Conservation (phyloP, 1,284 basidiomycete species). For the Rhodofomes roseus region DNA sequence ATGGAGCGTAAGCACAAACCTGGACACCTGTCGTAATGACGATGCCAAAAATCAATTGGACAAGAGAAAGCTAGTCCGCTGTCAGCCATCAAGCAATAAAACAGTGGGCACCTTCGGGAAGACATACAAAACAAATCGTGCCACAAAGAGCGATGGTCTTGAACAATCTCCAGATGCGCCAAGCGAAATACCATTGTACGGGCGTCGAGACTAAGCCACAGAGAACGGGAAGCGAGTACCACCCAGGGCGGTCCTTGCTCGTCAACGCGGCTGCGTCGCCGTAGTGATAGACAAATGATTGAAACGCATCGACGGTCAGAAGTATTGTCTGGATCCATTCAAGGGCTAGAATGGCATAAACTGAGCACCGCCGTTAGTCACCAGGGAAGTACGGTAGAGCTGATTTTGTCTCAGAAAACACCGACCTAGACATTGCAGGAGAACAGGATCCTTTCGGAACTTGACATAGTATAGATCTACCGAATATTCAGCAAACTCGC, state of each 20-base stretch:
- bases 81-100: too few species aligned
- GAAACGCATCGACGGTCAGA: neutral
- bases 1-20: neutral
- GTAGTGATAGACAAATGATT: conserved; percentile 1
- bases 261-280: neutral
- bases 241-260: neutral
- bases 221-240: neutral
- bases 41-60: too few species aligned
- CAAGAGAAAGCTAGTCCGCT: too few species aligned
- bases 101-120: too few species aligned
- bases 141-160: neutral
- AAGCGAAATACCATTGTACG: conserved; percentile 1
- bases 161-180: neutral
- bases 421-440: neutral
- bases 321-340: conserved; percentile 4
- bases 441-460: neutral
- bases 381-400: neutral
- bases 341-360: neutral
- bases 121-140: neutral
- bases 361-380: neutral
- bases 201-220: neutral
- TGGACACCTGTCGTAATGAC: neutral
- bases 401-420: neutral
- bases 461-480: neutral
- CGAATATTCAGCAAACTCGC: neutral